Percentiles rank a stretch among this genome's conserved stretches.
Evolutionary conservation across 306 rosid genomes (phyloP).

Genomic region (Castanopsis chinensis): DNA sequence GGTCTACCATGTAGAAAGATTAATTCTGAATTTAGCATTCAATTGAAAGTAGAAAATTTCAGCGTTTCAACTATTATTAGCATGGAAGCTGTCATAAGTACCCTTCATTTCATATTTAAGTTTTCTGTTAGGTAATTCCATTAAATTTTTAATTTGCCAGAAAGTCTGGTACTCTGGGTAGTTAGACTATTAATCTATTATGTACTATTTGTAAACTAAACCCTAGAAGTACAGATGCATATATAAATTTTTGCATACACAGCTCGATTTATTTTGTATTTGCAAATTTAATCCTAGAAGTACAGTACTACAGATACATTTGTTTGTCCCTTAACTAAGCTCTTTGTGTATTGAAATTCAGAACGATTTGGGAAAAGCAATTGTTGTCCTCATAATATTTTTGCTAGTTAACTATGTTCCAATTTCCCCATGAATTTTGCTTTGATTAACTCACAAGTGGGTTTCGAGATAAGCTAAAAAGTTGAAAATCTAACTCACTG

Average conservation of each 20-base stretch:
- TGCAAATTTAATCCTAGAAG: not conserved
- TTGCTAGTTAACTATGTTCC: not conserved
- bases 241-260: not conserved
- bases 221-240: too few species aligned
- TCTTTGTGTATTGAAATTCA: not conserved
- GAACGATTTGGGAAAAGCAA: slow-evolving; percentile 1
- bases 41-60: too few species aligned
- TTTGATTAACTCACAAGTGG: not conserved
- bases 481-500: not conserved
- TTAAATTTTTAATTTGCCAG: not conserved
- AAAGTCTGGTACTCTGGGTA: not conserved
- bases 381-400: not conserved
- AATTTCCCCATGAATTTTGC: not conserved
- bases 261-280: not conserved
- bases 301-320: not conserved
- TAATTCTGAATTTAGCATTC: too few species aligned
- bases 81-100: too few species aligned
- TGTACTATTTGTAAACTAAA: too few species aligned
- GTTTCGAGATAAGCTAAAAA: not conserved
- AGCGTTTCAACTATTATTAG: too few species aligned
- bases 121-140: too few species aligned
- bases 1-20: too few species aligned
- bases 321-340: not conserved
- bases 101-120: too few species aligned
- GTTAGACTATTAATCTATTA: not conserved